These are phyloP conservation scores for Auricularia heimuer DNA, from an alignment of 768 basidiomycete genomes.

Conservation along the genomic window DNA sequence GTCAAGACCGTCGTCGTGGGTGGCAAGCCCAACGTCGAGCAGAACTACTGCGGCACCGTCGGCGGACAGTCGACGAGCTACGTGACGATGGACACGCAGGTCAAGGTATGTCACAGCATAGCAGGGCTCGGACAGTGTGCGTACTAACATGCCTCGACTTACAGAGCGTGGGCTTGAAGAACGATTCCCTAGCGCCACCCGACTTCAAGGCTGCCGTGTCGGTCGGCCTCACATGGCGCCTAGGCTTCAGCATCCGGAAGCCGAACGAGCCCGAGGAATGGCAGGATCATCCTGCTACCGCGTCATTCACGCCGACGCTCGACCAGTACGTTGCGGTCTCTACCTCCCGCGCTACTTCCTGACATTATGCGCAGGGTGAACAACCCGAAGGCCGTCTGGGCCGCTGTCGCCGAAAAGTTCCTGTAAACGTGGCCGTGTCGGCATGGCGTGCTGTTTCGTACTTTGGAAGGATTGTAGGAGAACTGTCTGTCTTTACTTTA, in stretches of 20 bases:
- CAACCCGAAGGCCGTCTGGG: conserved; percentile 47
- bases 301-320: conserved; percentile 6
- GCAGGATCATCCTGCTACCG: conserved; percentile 8
- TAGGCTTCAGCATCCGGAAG: conserved; percentile 48
- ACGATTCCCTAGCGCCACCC: conserved; percentile 45
- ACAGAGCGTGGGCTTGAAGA: conserved; percentile 31
- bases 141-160: not conserved
- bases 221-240: conserved; percentile 48
- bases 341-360: not conserved
- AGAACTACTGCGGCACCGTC: conserved; percentile 53
- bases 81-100: conserved; percentile 47
- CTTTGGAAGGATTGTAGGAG: too few relatives aligned
- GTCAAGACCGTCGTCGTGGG: conserved; percentile 49
- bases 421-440: not conserved
- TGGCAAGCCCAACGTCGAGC: conserved; percentile 35
- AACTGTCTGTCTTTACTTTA: too few relatives aligned
- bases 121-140: conserved; percentile 22
- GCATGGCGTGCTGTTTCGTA: not conserved
- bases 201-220: conserved; percentile 37
- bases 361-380: conserved; percentile 33
- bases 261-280: conserved; percentile 38
- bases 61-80: conserved; percentile 55
- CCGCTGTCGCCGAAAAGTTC: conserved; percentile 25
- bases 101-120: conserved; percentile 25
- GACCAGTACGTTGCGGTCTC: conserved; percentile 29